Conservation (phyloP, 176 grass and related monocot species). For the Leersia perrieri region DNA sequence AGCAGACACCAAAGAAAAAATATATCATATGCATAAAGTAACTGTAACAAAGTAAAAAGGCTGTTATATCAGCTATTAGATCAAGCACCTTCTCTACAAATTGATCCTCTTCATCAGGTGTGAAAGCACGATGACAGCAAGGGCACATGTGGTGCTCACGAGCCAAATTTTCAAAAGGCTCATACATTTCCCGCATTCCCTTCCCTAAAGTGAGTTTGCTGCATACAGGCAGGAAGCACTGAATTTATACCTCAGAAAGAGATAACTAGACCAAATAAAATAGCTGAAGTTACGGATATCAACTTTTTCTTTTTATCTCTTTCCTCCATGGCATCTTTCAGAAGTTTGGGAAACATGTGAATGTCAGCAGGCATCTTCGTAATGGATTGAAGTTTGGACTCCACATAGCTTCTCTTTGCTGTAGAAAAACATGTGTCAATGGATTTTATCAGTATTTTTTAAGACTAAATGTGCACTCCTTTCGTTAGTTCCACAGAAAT, state of each 20-base stretch:
- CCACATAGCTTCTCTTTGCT: conserved; percentile 73
- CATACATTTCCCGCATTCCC: conserved; percentile 85
- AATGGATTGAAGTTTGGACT: conserved; percentile 66
- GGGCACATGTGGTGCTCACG: conserved; percentile 79
- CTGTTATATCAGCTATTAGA: neutral
- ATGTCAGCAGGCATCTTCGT: conserved; percentile 46
- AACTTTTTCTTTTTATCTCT: conserved; percentile 89
- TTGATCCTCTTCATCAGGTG: conserved; percentile 82
- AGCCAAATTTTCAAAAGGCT: conserved; percentile 79
- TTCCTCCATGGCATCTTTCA: conserved; percentile 76
- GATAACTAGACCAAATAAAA: conserved; percentile 17
- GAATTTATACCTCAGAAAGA: neutral
- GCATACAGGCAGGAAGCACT: conserved; percentile 28
- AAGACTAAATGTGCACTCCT: conserved; percentile 8
- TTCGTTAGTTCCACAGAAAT: neutral
- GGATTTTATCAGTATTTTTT: neutral
- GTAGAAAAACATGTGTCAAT: conserved; percentile 23
- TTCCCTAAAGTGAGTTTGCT: conserved; percentile 66
- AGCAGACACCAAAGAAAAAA: conserved; percentile 22
- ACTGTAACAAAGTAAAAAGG: conserved; percentile 5
- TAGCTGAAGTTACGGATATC: conserved; percentile 14
- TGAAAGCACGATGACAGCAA: conserved; percentile 87
- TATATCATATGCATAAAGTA: conserved; percentile 9
- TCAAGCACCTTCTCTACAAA: conserved; percentile 73
- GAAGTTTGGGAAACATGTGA: conserved; percentile 60